Evolutionary conservation across 1,284 basidiomycete species (phyloP).

Genomic region (Amylostereum chailletii): DNA sequence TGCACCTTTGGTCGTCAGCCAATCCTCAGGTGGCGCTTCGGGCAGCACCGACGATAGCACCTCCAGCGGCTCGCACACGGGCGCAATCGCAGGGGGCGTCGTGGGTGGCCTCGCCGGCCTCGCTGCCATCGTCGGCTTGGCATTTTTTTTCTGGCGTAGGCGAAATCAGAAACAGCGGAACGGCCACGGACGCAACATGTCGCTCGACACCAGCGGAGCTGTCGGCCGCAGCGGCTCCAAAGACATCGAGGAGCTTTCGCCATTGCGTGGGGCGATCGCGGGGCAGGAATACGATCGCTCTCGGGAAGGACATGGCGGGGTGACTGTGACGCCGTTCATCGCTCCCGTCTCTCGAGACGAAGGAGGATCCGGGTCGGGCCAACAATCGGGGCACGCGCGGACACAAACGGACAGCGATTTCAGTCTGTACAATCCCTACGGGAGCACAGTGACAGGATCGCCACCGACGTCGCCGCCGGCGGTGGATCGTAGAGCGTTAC

Average conservation of each 20-base stretch:
- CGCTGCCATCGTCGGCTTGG: not conserved
- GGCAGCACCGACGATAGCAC: not conserved
- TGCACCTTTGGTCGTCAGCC: conserved; percentile 11
- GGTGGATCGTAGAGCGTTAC: conserved; percentile 10
- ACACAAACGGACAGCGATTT: too few species aligned
- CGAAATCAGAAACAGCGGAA: not conserved
- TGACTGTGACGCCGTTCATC: not conserved
- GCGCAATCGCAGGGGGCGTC: conserved; percentile 3
- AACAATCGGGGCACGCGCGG: too few species aligned
- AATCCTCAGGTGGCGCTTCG: not conserved
- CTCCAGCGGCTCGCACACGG: not conserved
- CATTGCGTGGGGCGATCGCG: not conserved
- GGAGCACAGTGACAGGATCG: too few species aligned
- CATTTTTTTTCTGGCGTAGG: conserved; percentile 5
- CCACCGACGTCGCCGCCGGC: too few species aligned
- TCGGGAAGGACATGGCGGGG: not conserved
- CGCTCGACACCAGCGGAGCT: not conserved
- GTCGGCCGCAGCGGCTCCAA: too few species aligned
- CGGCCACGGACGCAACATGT: not conserved
- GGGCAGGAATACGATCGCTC: not conserved
- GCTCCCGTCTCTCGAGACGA: not conserved
- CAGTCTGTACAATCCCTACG: too few species aligned
- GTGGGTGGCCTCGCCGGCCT: conserved; percentile 3
- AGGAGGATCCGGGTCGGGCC: too few species aligned
- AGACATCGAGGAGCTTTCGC: too few species aligned